A percentile compares a stretch with the other conserved stretches of the same genome.
phyloP scores from a whole-genome alignment of 306 rosid genomes.

The Geum urbanum region DNA sequence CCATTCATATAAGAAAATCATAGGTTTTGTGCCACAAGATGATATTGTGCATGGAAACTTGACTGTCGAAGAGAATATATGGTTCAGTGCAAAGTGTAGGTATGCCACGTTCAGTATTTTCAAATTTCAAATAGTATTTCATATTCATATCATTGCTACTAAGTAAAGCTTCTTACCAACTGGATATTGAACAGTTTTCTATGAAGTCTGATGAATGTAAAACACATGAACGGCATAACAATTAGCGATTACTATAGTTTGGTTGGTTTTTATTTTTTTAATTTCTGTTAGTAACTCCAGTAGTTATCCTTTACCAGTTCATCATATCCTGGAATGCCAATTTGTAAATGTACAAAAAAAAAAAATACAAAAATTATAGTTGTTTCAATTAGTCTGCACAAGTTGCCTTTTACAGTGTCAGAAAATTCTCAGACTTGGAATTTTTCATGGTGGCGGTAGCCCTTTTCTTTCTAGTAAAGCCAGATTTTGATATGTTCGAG shows the following conservation, averaged over 20 bases:
- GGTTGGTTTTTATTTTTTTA: not conserved
- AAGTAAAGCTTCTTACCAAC: slow-evolving; percentile 7
- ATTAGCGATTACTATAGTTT: not conserved
- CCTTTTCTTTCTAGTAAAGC: not conserved
- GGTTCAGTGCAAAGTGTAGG: slow-evolving; percentile 99
- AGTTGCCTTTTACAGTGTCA: not conserved
- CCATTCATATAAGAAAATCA: slow-evolving; percentile 76
- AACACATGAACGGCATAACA: not conserved
- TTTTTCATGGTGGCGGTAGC: not conserved
- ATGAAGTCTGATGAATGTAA: not conserved
- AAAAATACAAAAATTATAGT: not conserved
- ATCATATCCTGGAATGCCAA: not conserved
- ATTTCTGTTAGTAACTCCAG: no score
- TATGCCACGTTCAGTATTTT: slow-evolving; percentile 29
- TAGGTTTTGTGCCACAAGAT: slow-evolving; percentile 99
- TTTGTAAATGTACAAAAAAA: not conserved
- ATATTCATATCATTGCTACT: slow-evolving; percentile 2
- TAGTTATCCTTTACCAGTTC: no score
- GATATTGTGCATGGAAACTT: slow-evolving; percentile 94
- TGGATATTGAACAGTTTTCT: not conserved
- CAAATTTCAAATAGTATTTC: slow-evolving; percentile 16
- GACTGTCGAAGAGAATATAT: slow-evolving; percentile 96
- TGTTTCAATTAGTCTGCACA: not conserved
- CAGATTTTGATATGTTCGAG: not conserved
- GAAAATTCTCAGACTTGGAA: not conserved